A percentile compares a stretch with the other conserved stretches of the same genome.
phyloP scores from a whole-genome alignment of 768 basidiomycete genomes.

The Xerocomellus chrysenteron region DNA sequence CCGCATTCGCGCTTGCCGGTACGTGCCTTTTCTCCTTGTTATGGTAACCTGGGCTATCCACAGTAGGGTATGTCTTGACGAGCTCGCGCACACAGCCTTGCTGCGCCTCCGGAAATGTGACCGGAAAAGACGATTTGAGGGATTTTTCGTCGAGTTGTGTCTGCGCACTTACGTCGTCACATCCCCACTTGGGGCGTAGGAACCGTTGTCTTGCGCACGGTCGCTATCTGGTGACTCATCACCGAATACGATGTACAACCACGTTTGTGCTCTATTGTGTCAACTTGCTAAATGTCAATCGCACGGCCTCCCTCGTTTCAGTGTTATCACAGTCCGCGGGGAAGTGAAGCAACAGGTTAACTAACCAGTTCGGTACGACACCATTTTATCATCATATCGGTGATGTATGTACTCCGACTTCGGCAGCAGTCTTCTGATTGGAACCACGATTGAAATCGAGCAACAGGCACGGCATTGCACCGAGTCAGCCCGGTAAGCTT shows the following conservation, averaged over 20 bases:
- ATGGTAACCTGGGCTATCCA: neutral
- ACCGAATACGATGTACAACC: too few relatives aligned
- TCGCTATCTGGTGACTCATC: neutral
- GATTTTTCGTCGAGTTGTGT: neutral
- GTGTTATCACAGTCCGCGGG: neutral
- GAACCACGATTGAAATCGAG: neutral
- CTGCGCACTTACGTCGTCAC: neutral
- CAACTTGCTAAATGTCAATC: neutral
- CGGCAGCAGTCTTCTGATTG: constrained; percentile 7
- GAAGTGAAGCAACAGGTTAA: neutral
- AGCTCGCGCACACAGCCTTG: constrained; percentile 8
- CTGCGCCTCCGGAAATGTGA: neutral
- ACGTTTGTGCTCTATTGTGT: neutral
- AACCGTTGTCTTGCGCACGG: neutral
- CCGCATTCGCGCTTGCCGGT: neutral
- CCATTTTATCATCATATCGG: too few relatives aligned
- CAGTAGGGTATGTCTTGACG: neutral
- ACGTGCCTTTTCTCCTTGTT: neutral
- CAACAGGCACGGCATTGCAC: constrained; percentile 2
- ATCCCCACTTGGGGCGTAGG: neutral
- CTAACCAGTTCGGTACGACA: neutral
- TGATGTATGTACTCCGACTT: neutral
- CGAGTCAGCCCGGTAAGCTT: constrained; percentile 21
- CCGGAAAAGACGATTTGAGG: neutral
- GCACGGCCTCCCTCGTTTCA: neutral